Conservation (phyloP, 768 basidiomycete species). For the Phylloporus sp. region DNA sequence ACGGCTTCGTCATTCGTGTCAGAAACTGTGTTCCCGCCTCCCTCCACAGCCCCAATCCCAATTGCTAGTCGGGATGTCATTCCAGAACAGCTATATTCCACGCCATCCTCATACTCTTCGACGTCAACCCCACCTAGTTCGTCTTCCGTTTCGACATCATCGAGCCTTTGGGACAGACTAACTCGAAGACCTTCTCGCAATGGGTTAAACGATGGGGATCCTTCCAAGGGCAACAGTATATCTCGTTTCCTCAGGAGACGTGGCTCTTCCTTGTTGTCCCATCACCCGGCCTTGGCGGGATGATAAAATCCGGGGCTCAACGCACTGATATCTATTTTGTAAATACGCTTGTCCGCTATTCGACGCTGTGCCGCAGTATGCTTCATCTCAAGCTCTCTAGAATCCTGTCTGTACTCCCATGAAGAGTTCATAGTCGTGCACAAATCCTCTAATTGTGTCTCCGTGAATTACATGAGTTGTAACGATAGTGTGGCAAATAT, state of each 20-base stretch:
- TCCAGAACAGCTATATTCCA: neutral
- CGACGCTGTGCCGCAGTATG: neutral
- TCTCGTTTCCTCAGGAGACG: conserved; percentile 22
- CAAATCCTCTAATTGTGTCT: conserved; percentile 22
- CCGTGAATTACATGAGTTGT: conserved; percentile 18
- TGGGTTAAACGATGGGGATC: conserved; percentile 8
- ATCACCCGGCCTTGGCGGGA: conserved; percentile 1
- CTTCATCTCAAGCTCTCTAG: neutral
- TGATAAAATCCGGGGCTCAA: neutral
- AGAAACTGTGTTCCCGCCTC: neutral
- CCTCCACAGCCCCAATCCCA: conserved; percentile 4
- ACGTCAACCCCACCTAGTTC: neutral
- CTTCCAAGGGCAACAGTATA: conserved; percentile 11
- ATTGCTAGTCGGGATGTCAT: neutral
- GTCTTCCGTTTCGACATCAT: conserved; percentile 4
- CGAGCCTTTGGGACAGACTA: conserved; percentile 25
- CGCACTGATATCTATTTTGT: neutral
- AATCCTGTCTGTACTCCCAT: neutral
- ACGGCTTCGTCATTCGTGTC: neutral
- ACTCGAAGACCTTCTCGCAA: conserved; percentile 17
- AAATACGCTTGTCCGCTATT: neutral
- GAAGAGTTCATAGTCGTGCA: conserved; percentile 2
- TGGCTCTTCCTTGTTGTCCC: conserved; percentile 5
- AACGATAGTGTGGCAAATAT: conserved; percentile 3
- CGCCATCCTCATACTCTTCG: conserved; percentile 1